Evolutionary conservation across 2,329 filamentous ascomycete genomes (phyloP), one percentile per base, ranked within the genome.

Genomic region (Rosellinia necatrix): DNA sequence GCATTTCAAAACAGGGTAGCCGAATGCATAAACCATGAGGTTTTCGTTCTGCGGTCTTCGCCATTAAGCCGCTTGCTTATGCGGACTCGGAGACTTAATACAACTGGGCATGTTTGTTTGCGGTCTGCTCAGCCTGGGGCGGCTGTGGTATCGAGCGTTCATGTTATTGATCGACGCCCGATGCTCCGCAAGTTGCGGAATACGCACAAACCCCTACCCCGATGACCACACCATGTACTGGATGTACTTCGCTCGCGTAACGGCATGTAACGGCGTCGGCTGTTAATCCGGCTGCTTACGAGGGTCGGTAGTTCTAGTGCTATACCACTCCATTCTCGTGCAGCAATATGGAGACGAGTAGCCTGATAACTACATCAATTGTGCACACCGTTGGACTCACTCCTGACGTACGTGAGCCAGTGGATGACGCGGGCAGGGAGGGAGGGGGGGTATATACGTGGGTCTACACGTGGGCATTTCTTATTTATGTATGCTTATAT

Each of bases 101-200:
- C 17, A 3, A 40, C 17, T 3, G 13, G 27, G 2, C 19, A 25
- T 40, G n/a, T 46, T 40, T 22, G 30, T 6, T 19, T 19, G 30
- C 17, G 17, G 15, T 12, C 22, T 27, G 13, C 25, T 37, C 40
- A 27, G n/a, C 24, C 40, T 47, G 47, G 19, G 34, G 41, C 13
- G 32, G 51, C 22, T 21, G 30, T 6, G 35, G 47, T 22, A 34
- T 48, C 41, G n/a, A 41, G 44, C 6, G 37, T 7, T 6, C 24
- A 21, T 43, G 4, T 34, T n/a, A 34, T n/a, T 34, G 30, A 6
- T n/a, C 3, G 29, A 34, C 24, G 9, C 43, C 51, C 51, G 54
- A 58, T 19, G 6, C 27, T 54, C 55, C 50, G 55, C 29, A 44
- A 44, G 29, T 17, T 50, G 49, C 50, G 49, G 34, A 44, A 49